These are phyloP conservation scores for Apiospora saccharicola DNA, from an alignment of 2,329 filamentous ascomycete genomes.

Conservation along the genomic window DNA sequence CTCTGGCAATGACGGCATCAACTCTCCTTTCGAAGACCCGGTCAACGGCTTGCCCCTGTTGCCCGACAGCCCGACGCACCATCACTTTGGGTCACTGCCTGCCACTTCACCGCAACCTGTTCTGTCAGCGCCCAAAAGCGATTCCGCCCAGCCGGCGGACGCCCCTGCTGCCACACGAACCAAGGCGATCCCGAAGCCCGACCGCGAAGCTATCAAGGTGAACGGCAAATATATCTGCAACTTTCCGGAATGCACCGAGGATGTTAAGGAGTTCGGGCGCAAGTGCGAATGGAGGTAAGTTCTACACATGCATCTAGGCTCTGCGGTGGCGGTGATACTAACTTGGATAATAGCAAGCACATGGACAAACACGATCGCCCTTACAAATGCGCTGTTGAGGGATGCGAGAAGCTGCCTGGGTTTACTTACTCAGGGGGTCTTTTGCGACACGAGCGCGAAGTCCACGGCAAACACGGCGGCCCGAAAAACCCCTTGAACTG, in stretches of 20 bases:
- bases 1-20: slow-evolving; percentile 8
- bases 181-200: slow-evolving; percentile 66
- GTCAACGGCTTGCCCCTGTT: slow-evolving; percentile 41
- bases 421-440: slow-evolving; percentile 96
- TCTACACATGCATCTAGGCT: slow-evolving; percentile 11
- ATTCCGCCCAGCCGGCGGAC: slow-evolving; percentile 29
- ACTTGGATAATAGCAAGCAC: slow-evolving; percentile 73
- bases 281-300: slow-evolving; percentile 96
- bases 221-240: slow-evolving; percentile 82
- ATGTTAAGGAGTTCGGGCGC: slow-evolving; percentile 72
- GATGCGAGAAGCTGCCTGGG: slow-evolving; percentile 89
- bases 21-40: not conserved
- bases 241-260: slow-evolving; percentile 71
- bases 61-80: slow-evolving; percentile 8
- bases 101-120: slow-evolving; percentile 30
- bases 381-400: slow-evolving; percentile 83
- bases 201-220: slow-evolving; percentile 61
- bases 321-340: not conserved
- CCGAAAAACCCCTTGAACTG: slow-evolving; percentile 89
- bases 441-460: slow-evolving; percentile 88
- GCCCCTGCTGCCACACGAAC: slow-evolving; percentile 43
- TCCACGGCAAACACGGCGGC: slow-evolving; percentile 88
- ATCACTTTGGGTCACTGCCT: slow-evolving; percentile 31
- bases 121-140: slow-evolving; percentile 21
- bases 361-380: slow-evolving; percentile 98